Evolutionary conservation across 495 filamentous ascomycete genomes (phyloP).

Genomic region (Penicillium taxi): DNA sequence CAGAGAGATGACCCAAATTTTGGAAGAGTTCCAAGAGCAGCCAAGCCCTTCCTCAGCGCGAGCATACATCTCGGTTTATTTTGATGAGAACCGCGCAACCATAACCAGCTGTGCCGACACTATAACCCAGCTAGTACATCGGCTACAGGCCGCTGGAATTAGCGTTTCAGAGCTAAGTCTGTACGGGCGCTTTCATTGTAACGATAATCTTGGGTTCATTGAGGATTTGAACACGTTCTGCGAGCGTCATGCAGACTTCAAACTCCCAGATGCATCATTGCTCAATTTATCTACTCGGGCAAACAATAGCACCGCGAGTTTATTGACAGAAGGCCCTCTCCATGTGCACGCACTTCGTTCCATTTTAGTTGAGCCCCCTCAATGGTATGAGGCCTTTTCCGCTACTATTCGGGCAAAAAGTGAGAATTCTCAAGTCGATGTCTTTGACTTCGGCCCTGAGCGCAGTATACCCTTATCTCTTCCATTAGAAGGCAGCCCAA

Average conservation of each 20-base stretch:
- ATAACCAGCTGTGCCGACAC: constrained; percentile 20
- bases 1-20: constrained; percentile 15
- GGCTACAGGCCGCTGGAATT: constrained; percentile 32
- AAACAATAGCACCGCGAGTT: no score
- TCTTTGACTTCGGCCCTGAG: constrained; percentile 39
- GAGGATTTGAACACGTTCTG: constrained; percentile 1
- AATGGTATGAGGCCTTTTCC: constrained; percentile 35
- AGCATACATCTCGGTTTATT: constrained; percentile 39
- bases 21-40: constrained; percentile 10
- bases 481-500: constrained; percentile 29
- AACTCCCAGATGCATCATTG: constrained; percentile 34
- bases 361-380: constrained; percentile 33
- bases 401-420: no score
- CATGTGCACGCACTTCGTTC: constrained; percentile 27
- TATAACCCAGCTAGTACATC: constrained; percentile 14
- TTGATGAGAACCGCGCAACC: constrained; percentile 33
- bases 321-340: constrained; percentile 21
- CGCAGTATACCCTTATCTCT: no score
- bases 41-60: constrained; percentile 12
- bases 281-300: no score
- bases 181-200: constrained; percentile 1
- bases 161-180: constrained; percentile 13
- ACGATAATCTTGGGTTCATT: no score
- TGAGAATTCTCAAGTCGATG: no score
- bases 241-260: constrained; percentile 2